Evolutionary conservation across 176 grass and related monocot genomes (phyloP).

Genomic region (Triticum timopheevii): DNA sequence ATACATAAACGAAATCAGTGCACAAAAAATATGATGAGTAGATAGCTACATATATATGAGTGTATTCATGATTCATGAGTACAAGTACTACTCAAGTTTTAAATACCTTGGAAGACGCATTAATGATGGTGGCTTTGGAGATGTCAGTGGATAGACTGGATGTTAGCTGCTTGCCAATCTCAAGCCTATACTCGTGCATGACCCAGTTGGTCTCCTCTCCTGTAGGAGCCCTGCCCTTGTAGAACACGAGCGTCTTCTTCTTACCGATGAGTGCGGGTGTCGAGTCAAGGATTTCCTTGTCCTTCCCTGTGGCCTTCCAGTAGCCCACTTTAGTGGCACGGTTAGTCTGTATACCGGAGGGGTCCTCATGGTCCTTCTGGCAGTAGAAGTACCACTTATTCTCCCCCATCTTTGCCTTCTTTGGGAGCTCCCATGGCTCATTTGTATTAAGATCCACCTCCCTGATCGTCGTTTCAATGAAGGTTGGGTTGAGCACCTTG

Average conservation of each 20-base stretch:
- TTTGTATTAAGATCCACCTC: conserved; percentile 60
- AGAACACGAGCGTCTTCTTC: conserved; percentile 47
- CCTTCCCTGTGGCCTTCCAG: conserved; percentile 56
- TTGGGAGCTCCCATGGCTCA: conserved; percentile 76
- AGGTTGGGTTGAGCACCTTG: conserved; percentile 36
- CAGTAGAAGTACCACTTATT: conserved; percentile 61
- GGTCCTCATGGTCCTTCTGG: conserved; percentile 55
- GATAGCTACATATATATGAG: neutral
- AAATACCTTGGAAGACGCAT: conserved; percentile 11
- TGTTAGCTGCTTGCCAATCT: neutral
- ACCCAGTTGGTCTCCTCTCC: conserved; percentile 57
- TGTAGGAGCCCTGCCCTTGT: conserved; percentile 46
- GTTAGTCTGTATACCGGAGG: conserved; percentile 40
- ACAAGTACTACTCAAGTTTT: too few relatives aligned
- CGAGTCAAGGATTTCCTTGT: conserved; percentile 39
- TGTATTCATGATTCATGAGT: too few relatives aligned
- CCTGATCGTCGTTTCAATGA: conserved; percentile 34
- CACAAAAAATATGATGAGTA: neutral
- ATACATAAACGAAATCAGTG: neutral
- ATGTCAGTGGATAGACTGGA: neutral
- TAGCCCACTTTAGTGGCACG: conserved; percentile 23
- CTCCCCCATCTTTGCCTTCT: conserved; percentile 46
- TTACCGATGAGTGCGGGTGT: neutral
- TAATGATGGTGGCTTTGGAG: neutral
- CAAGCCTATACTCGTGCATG: conserved; percentile 64